Evolutionary conservation across 371 early-diverging fungal genomes (phyloP), one percentile per base, ranked within the genome.

Genomic region (Mucor plumbeus): DNA sequence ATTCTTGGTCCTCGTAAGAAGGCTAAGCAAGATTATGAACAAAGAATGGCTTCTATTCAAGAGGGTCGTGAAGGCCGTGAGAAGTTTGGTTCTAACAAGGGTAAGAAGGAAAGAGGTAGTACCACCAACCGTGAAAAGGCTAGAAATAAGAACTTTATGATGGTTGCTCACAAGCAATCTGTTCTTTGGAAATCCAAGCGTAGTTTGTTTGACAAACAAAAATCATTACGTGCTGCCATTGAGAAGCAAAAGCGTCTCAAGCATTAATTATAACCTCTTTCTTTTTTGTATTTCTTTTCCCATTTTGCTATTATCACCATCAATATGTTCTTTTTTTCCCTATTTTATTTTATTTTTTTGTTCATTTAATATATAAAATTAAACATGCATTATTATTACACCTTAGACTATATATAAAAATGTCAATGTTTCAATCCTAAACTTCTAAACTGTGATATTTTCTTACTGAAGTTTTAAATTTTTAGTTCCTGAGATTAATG

Each of bases 141-240:
- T 68, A 94, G 93, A 83, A 94, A 91, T 68, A 98, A 98, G 91
- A 88, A 91, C 76, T 94, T 91, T 71, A 89, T 90, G 86, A 99
- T 99, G 99, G 86, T 98, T 61, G 85, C 93, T 41, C 98, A 98
- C 82, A 96, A 97, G 81, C 86, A 87, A 57, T 82, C 87, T 53
- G 92, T 95, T 14, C 75, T 88, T n/a, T 83, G 81, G 48, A 98
- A 97, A 84, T 85, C 89, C 65, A 94, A 91, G 82, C 83, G 90
- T 63, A 90, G 91, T 73, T 80, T 95, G 73, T 77, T 90, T 39
- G 94, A 95, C 13, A 96, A 94, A 79, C 94, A 92, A 82, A 83
- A 85, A 67, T 79, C 85, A 68, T 73, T 92, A 60, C 84, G 92
- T 58, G 85, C 84, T 21, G 87, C 86, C 61, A 87, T 90, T 68